Conservation (phyloP, 2,329 filamentous ascomycete genomes). For the Cladosporium sp. region DNA sequence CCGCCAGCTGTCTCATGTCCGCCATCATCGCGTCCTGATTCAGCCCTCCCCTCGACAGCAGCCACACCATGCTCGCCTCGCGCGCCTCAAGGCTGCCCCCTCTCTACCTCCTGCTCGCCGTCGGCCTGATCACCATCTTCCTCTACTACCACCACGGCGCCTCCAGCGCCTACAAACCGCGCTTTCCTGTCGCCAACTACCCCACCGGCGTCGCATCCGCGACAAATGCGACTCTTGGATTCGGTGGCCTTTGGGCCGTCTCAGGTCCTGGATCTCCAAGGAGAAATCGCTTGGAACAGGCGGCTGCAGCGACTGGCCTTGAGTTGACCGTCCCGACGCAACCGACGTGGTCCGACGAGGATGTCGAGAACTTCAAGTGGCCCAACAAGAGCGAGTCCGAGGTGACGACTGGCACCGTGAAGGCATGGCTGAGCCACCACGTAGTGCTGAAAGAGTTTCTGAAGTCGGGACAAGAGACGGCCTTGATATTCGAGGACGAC, state of each 20-base stretch:
- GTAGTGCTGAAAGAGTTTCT: conserved; percentile 34
- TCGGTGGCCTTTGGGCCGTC: conserved; percentile 37
- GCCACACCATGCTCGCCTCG: conserved; percentile 13
- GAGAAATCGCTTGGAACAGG: conserved; percentile 31
- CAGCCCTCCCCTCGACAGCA: background rate
- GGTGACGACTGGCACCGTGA: conserved; percentile 32
- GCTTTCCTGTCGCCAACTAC: conserved; percentile 3
- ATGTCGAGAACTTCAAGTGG: conserved; percentile 26
- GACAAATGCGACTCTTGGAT: conserved; percentile 27
- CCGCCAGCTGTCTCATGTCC: background rate
- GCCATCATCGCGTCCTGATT: background rate
- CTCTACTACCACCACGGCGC: conserved; percentile 3
- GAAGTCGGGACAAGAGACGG: conserved; percentile 37
- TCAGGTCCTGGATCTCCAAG: conserved; percentile 33
- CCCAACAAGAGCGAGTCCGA: conserved; percentile 22
- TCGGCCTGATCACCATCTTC: conserved; percentile 5
- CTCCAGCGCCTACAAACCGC: background rate
- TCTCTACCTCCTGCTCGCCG: conserved; percentile 3
- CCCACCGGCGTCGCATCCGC: background rate
- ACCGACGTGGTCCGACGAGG: conserved; percentile 32
- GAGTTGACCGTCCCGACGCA: conserved; percentile 34
- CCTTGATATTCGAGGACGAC: conserved; percentile 43
- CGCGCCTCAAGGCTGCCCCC: conserved; percentile 6
- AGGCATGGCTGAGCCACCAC: conserved; percentile 39
- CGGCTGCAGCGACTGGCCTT: conserved; percentile 35